Evolutionary conservation across 345 rosid species (phyloP).

Genomic region (Moricandia moricandioides): DNA sequence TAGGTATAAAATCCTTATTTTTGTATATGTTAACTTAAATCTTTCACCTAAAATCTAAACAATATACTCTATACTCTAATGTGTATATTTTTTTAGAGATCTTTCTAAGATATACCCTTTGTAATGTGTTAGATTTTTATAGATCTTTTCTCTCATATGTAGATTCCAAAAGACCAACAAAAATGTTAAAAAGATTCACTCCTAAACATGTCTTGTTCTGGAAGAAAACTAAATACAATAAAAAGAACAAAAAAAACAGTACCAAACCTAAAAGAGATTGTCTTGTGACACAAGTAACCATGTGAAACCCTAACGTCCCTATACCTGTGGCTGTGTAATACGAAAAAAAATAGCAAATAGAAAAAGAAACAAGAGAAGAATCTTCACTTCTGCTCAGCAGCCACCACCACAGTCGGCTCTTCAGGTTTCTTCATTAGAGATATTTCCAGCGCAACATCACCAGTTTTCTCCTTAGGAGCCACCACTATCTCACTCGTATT

Average conservation of each 20-base stretch:
- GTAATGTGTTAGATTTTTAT: neutral
- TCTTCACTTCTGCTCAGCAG: slow-evolving; percentile 30
- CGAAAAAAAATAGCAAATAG: neutral
- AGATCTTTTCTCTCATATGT: neutral
- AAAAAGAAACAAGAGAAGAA: neutral
- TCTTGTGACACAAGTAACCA: slow-evolving; percentile 23
- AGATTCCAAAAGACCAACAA: neutral
- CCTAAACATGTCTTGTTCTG: neutral
- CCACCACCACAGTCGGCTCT: neutral
- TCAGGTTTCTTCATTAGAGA: neutral
- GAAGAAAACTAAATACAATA: neutral
- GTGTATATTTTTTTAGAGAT: neutral
- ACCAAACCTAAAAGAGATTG: neutral
- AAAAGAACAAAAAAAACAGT: neutral
- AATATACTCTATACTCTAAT: neutral
- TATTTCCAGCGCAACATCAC: slow-evolving; percentile 16
- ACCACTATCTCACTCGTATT: slow-evolving; percentile 5
- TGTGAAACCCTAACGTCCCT: neutral
- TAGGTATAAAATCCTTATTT: neutral
- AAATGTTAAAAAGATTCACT: neutral
- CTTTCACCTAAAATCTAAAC: neutral
- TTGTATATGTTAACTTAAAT: neutral
- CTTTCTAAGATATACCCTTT: neutral
- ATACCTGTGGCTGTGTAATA: neutral
- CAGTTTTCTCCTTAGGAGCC: slow-evolving; percentile 22